A percentile compares a stretch with the other conserved stretches of the same genome.
Evolutionary conservation across 352 stramenopile species (phyloP).

Genomic region (Sclerospora graminicola): DNA sequence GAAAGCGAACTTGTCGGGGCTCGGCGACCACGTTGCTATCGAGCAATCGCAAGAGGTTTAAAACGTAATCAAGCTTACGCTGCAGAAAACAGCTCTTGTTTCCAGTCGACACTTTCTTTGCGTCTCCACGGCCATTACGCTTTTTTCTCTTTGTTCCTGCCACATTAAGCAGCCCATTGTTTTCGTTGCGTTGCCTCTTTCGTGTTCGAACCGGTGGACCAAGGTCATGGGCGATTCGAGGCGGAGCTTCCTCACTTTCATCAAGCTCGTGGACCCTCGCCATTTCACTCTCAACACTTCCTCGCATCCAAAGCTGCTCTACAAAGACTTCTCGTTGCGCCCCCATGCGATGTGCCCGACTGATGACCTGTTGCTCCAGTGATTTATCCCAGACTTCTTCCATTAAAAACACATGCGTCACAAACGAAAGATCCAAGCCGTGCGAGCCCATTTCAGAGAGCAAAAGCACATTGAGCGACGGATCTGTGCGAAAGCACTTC

Average conservation of each 20-base stretch:
- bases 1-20: constrained; percentile 22
- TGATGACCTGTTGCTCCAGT: constrained; percentile 92
- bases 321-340: constrained; percentile 86
- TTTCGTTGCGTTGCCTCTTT: constrained; percentile 5
- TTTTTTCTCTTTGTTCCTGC: constrained; percentile 18
- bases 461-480: constrained; percentile 86
- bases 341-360: constrained; percentile 93
- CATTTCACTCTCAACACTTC: constrained; percentile 76
- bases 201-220: constrained; percentile 5
- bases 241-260: background rate
- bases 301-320: constrained; percentile 86
- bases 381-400: constrained; percentile 95
- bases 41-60: constrained; percentile 27
- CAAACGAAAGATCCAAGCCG: constrained; percentile 95
- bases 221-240: constrained; percentile 3
- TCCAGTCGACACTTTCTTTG: constrained; percentile 8
- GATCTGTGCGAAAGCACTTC: constrained; percentile 44
- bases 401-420: constrained; percentile 97
- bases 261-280: constrained; percentile 27
- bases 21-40: constrained; percentile 11
- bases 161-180: constrained; percentile 8
- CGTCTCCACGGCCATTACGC: constrained; percentile 1
- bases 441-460: constrained; percentile 91
- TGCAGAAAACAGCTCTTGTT: constrained; percentile 25
- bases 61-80: constrained; percentile 25